These are phyloP conservation scores for Populus ilicifolia DNA, from an alignment of 345 rosid genomes.

Conservation along the genomic window DNA sequence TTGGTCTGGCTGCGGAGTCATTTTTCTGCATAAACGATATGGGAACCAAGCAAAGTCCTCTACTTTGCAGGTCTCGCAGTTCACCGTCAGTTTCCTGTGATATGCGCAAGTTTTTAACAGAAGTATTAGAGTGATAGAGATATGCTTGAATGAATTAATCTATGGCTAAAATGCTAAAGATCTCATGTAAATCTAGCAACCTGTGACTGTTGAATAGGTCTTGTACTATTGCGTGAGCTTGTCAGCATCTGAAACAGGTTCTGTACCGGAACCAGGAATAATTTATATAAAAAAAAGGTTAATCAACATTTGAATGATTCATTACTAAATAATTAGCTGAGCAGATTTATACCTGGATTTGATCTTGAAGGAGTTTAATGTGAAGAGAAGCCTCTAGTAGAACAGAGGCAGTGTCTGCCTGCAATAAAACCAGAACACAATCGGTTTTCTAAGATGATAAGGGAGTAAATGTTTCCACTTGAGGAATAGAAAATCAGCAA, in stretches of 20 bases:
- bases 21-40: conserved; percentile 26
- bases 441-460: background rate
- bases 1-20: background rate
- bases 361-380: conserved; percentile 58
- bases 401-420: conserved; percentile 75
- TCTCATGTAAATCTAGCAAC: conserved; percentile 12
- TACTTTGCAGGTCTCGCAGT: conserved; percentile 32
- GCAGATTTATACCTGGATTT: conserved; percentile 42
- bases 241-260: conserved; percentile 45
- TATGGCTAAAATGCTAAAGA: background rate
- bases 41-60: conserved; percentile 63
- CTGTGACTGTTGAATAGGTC: conserved; percentile 26
- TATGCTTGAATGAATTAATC: background rate
- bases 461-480: background rate
- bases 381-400: conserved; percentile 61
- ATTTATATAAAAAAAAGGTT: background rate
- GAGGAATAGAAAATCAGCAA: background rate
- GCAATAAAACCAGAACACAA: conserved; percentile 11
- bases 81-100: conserved; percentile 29
- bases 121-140: background rate
- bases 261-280: conserved; percentile 9
- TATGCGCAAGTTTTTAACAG: background rate
- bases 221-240: conserved; percentile 27
- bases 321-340: background rate
- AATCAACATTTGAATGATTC: background rate